Evolutionary conservation across 257 asterid genomes (phyloP), one percentile per base, ranked within the genome.

Genomic region (Gentiana macrophylla): DNA sequence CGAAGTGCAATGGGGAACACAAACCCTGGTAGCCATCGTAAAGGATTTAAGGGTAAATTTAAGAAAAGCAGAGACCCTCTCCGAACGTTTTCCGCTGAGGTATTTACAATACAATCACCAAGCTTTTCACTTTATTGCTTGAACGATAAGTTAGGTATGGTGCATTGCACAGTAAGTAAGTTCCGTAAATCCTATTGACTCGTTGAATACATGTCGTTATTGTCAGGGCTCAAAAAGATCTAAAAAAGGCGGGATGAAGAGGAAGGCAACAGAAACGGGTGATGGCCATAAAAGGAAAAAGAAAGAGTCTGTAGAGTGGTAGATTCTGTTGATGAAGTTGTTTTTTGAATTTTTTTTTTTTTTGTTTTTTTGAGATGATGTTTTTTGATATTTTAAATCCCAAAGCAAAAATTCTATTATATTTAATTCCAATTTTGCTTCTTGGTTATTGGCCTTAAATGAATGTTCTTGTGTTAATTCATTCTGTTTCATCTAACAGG

Each of bases 1-100:
- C 77, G 97, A 75, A 95, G 94, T 62, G 99, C 99, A 71, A 92
- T 88, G 92, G 94, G 94, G 52, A 80, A 74, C 62, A 4, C 63
- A 37, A 74, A 65, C 44, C 37, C 83, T 57, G 66, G 48, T 48
- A 24, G 24, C 24, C 81, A 72, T 6, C 85, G 86, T 34, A 80
- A 73, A 79, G 86, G 81, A 37, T 61, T 71, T 34, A 81, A 75
- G 64, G 88, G 97, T 49, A 92, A 78, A 67, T 74, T 68, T 36
- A 80, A 65, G 52, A 80, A 64, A 73, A 81, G 83, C 55, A 83
- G 82, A 74, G 84, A 86, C 67, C 95, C 95, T 60, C 79, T 92
- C 49, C 81, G 77, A 66, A 78, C 99, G 37, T 86, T 84, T 60
- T 91, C 96, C 6, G 86, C 90, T 2, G 84, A 83, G 96, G 98